Base-by-base conservation (phyloP, 148 eudicot genomes). In the Vaccinium corymbosum region DNA sequence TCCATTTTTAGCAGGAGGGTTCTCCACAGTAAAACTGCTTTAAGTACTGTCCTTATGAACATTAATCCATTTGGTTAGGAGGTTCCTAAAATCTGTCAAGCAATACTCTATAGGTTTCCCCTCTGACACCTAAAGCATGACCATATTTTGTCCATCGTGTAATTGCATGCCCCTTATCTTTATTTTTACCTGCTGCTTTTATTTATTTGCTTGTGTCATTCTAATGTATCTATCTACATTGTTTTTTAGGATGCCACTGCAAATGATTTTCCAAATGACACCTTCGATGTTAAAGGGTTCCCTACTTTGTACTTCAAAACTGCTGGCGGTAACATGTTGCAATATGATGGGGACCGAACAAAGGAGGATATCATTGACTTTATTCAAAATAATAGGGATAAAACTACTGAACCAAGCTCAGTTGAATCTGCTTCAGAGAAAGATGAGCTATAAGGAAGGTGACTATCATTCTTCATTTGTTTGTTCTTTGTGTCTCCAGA, bases 281-380 rank as follows among this genome's bases (percentile, higher is more conserved):
- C 83, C 8, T 91, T 93, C n/a, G 91, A 90, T 1, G 90, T 91
- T 55, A 84, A 93, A 88, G 95, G 95, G 64, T 90, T 90, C 87
- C 95, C 94, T 22, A 93, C 93, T 22, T 57, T 93, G 82, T 93
- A 90, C 86, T 90, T 93, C 79, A 90, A 85, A 89, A 84, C 95
- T 50, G 89, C 95, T 52, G 89, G 88, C 86, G 93, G 92, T 80
- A 85, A 81, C 52, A 9, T 90, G 16, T 35, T 83, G 80, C 87
- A 80, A 77, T 91, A 91, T 72, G 90, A 88, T 22, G 93, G 93
- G 38, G 90, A 81, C 55, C 86, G 95, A 75, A 85, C 92, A 14
- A 93, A 91, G 89, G 94, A 91, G 82, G 90, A 84, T 76, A 90
- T 93, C 4, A 86, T 93, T 55, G 89, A 82, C 4, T 93, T 89